Evolutionary conservation across 768 basidiomycete species (phyloP).

Genomic region (Trametes meyenii): DNA sequence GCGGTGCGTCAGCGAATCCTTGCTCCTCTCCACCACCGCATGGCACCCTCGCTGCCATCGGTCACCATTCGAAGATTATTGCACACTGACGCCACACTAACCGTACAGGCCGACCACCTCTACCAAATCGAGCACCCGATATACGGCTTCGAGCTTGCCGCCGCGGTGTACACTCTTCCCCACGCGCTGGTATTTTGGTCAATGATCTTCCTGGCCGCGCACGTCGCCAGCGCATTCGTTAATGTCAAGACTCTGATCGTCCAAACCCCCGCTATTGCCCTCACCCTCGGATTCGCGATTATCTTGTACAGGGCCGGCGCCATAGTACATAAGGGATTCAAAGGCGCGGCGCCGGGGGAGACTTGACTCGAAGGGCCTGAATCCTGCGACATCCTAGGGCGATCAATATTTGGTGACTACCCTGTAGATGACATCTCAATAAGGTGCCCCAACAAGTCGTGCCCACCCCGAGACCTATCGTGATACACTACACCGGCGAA

Average conservation of each 20-base stretch:
- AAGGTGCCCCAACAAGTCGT: too few relatives aligned
- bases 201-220: constrained; percentile 14
- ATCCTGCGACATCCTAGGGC: too few relatives aligned
- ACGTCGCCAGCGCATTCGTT: constrained; percentile 19
- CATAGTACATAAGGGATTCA: background rate
- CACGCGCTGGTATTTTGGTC: constrained; percentile 27
- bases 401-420: too few relatives aligned
- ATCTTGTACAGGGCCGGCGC: background rate
- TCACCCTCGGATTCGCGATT: constrained; percentile 1
- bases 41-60: background rate
- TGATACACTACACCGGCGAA: too few relatives aligned
- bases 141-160: constrained; percentile 19
- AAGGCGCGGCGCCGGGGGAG: too few relatives aligned
- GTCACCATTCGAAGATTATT: too few relatives aligned
- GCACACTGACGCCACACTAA: too few relatives aligned
- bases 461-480: too few relatives aligned
- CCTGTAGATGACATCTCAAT: too few relatives aligned
- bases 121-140: constrained; percentile 8
- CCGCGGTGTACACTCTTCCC: constrained; percentile 18
- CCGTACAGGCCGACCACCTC: constrained; percentile 20
- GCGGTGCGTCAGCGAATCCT: constrained; percentile 15
- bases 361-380: too few relatives aligned
- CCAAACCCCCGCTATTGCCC: constrained; percentile 8
- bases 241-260: constrained; percentile 8
- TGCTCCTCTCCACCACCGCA: background rate